A percentile compares a stretch with the other conserved stretches of the same genome.
Evolutionary conservation across 2,329 filamentous ascomycete species (phyloP).

Genomic region (Aureobasidium mangrovei): DNA sequence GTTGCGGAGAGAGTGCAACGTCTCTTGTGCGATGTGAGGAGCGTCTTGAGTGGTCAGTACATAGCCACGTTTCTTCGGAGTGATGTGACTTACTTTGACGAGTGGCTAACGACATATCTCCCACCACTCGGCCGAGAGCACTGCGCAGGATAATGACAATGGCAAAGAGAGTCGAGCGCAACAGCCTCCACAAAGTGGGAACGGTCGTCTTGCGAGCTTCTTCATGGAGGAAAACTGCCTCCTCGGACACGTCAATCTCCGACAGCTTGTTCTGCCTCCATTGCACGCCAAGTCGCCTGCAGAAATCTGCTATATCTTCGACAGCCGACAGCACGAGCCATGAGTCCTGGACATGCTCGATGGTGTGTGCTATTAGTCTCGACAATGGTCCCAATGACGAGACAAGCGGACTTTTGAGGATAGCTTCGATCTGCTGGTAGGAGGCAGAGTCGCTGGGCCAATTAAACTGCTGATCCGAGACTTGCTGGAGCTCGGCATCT

Average conservation of each 20-base stretch:
- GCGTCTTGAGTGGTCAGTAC: constrained; percentile 37
- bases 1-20: constrained; percentile 64
- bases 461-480: constrained; percentile 45
- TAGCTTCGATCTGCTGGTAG: constrained; percentile 48
- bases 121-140: constrained; percentile 55
- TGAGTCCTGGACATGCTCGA: constrained; percentile 48
- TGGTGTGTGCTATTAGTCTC: constrained; percentile 54
- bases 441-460: constrained; percentile 56
- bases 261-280: constrained; percentile 72
- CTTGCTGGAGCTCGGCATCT: constrained; percentile 55
- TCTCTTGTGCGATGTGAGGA: constrained; percentile 59
- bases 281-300: constrained; percentile 54
- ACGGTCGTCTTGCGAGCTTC: constrained; percentile 60
- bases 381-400: constrained; percentile 60
- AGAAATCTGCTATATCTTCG: constrained; percentile 60
- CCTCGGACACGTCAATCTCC: constrained; percentile 59
- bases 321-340: constrained; percentile 45
- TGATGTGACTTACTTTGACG: constrained; percentile 32
- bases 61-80: not conserved
- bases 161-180: constrained; percentile 68
- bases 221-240: constrained; percentile 52
- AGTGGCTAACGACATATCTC: not conserved
- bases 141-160: constrained; percentile 67
- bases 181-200: constrained; percentile 63
- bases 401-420: constrained; percentile 54